Conservation (phyloP, 495 filamentous ascomycete species). For the Trypethelium eluteriae region DNA sequence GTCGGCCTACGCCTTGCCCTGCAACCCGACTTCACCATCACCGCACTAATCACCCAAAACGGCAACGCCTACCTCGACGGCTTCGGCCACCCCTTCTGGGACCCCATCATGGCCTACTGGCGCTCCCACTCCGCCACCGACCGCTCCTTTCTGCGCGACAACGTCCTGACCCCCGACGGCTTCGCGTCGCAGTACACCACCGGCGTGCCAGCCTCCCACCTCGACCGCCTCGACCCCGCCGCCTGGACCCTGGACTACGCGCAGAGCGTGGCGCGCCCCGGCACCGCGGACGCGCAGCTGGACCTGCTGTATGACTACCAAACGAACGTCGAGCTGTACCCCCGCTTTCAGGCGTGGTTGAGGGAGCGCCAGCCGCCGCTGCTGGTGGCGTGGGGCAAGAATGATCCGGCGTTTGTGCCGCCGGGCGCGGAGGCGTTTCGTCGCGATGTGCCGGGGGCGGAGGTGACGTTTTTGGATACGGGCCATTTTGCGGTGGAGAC, state of each 20-base stretch:
- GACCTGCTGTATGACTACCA: conserved; percentile 53
- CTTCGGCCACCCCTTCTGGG: conserved; percentile 49
- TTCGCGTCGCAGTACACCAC: conserved; percentile 51
- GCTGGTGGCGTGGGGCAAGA: conserved; percentile 56
- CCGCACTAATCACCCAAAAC: conserved; percentile 53
- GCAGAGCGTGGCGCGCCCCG: conserved; percentile 36
- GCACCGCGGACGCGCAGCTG: conserved; percentile 50
- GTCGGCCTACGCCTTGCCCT: conserved; percentile 49
- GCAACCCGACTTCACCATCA: conserved; percentile 40
- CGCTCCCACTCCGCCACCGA: conserved; percentile 30
- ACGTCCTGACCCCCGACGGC: conserved; percentile 40
- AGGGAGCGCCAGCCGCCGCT: conserved; percentile 46
- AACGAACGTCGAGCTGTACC: conserved; percentile 49
- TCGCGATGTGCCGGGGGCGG: conserved; percentile 45
- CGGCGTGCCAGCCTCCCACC: conserved; percentile 36
- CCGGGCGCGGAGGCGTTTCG: conserved; percentile 55
- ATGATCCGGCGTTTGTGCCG: conserved; percentile 50
- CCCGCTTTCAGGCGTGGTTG: conserved; percentile 54
- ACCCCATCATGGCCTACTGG: conserved; percentile 45
- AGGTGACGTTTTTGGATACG: conserved; percentile 48
- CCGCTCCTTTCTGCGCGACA: conserved; percentile 35
- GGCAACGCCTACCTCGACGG: conserved; percentile 59
- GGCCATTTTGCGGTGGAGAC: conserved; percentile 59
- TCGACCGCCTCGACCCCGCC: conserved; percentile 42
- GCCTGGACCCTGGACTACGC: conserved; percentile 42